These are phyloP conservation scores for Phytopythium aichiense DNA, from an alignment of 352 stramenopile genomes.

Conservation along the genomic window DNA sequence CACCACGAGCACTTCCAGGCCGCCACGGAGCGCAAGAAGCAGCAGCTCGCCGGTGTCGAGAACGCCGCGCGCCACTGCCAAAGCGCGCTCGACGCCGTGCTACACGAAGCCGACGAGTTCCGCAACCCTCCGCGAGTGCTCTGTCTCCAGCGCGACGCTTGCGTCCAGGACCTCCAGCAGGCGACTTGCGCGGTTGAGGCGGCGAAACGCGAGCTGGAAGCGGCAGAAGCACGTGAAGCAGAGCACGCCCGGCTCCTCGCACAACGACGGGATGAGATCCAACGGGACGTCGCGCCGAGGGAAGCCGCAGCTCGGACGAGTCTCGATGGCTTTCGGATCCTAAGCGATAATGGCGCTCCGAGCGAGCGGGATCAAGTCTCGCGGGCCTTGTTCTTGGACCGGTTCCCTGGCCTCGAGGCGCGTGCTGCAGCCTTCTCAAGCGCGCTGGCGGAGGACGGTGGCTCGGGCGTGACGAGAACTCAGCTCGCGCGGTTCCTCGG, in stretches of 20 bases:
- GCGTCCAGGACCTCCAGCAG: conserved; percentile 30
- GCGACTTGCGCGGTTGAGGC: conserved; percentile 12
- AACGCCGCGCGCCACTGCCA: conserved; percentile 22
- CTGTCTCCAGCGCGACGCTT: conserved; percentile 23
- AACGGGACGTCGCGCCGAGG: not conserved
- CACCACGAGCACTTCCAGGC: not conserved
- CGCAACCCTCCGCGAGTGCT: conserved; percentile 54
- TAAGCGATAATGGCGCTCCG: conserved; percentile 26
- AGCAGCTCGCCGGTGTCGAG: conserved; percentile 12
- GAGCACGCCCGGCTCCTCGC: conserved; percentile 16
- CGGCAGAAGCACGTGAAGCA: conserved; percentile 2
- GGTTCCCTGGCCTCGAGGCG: conserved; percentile 61
- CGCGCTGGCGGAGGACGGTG: conserved; percentile 23
- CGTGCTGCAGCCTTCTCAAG: conserved; percentile 53
- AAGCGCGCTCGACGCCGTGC: conserved; percentile 28
- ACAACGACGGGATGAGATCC: conserved; percentile 16
- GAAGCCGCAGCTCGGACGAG: not conserved
- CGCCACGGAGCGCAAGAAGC: not conserved
- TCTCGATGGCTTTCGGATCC: conserved; percentile 10
- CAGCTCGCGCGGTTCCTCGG: conserved; percentile 70
- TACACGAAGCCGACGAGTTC: conserved; percentile 56
- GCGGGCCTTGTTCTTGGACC: conserved; percentile 54
- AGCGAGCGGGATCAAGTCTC: conserved; percentile 15
- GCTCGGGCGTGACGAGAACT: conserved; percentile 41
- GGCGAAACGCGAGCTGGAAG: conserved; percentile 15